phyloP scores from a whole-genome alignment of 306 rosid species.

The Ochetophila trinervis region DNA sequence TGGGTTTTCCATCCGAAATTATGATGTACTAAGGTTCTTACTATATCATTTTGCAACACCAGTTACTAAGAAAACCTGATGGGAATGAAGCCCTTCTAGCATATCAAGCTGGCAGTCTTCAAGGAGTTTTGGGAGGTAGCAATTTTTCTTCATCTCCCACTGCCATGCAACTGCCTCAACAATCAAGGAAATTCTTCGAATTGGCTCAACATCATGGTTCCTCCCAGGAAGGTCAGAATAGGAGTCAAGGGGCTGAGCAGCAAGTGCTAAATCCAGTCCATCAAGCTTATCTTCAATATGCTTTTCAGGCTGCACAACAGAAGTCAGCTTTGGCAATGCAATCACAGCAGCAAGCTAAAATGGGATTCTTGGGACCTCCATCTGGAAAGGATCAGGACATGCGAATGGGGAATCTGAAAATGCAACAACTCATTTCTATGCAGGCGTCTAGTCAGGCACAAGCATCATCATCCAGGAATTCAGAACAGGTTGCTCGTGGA shows the following conservation, averaged over 20 bases:
- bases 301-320: constrained; percentile 75
- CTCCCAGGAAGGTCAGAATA: constrained; percentile 62
- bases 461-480: constrained; percentile 56
- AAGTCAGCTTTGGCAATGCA: constrained; percentile 73
- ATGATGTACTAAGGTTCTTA: not conserved
- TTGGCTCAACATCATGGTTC: constrained; percentile 66
- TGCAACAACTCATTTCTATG: constrained; percentile 72
- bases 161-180: constrained; percentile 70
- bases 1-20: not conserved
- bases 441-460: constrained; percentile 62
- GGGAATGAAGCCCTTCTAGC: constrained; percentile 74
- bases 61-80: constrained; percentile 78
- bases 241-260: constrained; percentile 76
- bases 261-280: constrained; percentile 64
- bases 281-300: constrained; percentile 82
- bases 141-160: constrained; percentile 58
- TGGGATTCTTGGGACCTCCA: constrained; percentile 66
- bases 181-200: constrained; percentile 66
- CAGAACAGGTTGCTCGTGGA: constrained; percentile 65
- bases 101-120: constrained; percentile 69
- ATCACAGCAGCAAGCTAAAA: constrained; percentile 74
- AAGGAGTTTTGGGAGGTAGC: constrained; percentile 56
- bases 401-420: constrained; percentile 67
- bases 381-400: constrained; percentile 75
- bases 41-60: constrained; percentile 53